Percentiles rank a stretch among this genome's conserved stretches.
phyloP scores from a whole-genome alignment of 2,329 filamentous ascomycete species.

The Furcasterigmium sp. region DNA sequence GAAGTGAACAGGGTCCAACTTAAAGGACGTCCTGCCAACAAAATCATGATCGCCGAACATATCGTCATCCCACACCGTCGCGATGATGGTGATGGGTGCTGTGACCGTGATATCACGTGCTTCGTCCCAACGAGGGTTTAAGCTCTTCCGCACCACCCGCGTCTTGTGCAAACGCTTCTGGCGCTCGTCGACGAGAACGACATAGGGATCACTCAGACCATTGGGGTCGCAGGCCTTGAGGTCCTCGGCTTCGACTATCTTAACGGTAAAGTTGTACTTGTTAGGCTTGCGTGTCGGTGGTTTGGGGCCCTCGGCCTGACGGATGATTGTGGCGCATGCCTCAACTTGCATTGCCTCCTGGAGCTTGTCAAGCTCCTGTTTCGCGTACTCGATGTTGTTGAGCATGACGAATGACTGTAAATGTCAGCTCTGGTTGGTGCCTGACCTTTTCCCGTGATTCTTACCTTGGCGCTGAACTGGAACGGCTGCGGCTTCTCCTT shows the following conservation, averaged over 20 bases:
- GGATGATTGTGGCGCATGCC: constrained; percentile 76
- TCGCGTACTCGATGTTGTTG: constrained; percentile 95
- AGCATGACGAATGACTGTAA: constrained; percentile 88
- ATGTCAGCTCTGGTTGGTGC: not conserved
- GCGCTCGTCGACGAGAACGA: constrained; percentile 94
- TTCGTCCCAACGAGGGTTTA: constrained; percentile 97
- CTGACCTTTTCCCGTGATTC: no score
- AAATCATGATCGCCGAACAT: constrained; percentile 96
- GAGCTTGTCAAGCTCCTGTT: constrained; percentile 84
- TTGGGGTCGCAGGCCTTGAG: constrained; percentile 97
- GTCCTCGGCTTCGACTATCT: constrained; percentile 96
- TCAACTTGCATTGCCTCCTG: constrained; percentile 90
- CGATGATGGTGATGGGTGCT: constrained; percentile 87
- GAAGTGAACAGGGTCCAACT: constrained; percentile 97
- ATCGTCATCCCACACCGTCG: constrained; percentile 98
- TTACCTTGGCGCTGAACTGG: constrained; percentile 88
- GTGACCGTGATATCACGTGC: constrained; percentile 93
- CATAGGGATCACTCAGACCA: constrained; percentile 91
- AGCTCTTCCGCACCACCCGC: constrained; percentile 79
- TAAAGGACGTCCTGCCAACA: constrained; percentile 91
- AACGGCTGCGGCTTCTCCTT: constrained; percentile 95
- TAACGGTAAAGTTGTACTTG: constrained; percentile 97
- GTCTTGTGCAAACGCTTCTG: constrained; percentile 96
- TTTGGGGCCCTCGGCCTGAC: constrained; percentile 66
- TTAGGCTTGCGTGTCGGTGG: constrained; percentile 60